phyloP scores from a whole-genome alignment of 306 rosid species.

The Erythrophleum fordii region DNA sequence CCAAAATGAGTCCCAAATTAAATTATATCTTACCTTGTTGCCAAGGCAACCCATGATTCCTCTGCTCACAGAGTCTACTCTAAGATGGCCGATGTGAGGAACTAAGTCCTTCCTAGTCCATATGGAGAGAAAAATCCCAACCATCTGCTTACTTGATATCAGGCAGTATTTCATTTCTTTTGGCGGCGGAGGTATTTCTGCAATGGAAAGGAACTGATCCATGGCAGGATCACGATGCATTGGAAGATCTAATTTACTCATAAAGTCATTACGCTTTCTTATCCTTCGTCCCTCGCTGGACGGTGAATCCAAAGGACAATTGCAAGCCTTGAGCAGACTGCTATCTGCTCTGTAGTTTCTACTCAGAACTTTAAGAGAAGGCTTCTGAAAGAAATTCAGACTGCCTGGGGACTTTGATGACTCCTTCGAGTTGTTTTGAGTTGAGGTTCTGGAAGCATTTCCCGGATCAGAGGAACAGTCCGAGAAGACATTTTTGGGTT shows the following conservation, averaged over 20 bases:
- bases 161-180: conserved; percentile 55
- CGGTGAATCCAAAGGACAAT: conserved; percentile 66
- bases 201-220: conserved; percentile 61
- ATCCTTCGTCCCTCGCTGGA: conserved; percentile 54
- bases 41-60: conserved; percentile 96
- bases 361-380: conserved; percentile 71
- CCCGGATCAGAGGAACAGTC: conserved; percentile 47
- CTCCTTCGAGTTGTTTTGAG: conserved; percentile 41
- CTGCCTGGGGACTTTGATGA: conserved; percentile 47
- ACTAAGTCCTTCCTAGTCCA: conserved; percentile 82
- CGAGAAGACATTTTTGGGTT: conserved; percentile 47
- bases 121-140: conserved; percentile 81
- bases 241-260: conserved; percentile 41
- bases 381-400: conserved; percentile 74
- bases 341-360: conserved; percentile 65
- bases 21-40: conserved; percentile 65
- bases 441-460: conserved; percentile 34
- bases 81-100: conserved; percentile 84
- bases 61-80: conserved; percentile 82
- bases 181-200: conserved; percentile 55
- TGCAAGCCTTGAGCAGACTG: conserved; percentile 74
- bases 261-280: conserved; percentile 57
- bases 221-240: conserved; percentile 23
- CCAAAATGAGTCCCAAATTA: not conserved
- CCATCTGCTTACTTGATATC: conserved; percentile 89